phyloP scores from a whole-genome alignment of 306 rosid species.

The Trifolium repens region DNA sequence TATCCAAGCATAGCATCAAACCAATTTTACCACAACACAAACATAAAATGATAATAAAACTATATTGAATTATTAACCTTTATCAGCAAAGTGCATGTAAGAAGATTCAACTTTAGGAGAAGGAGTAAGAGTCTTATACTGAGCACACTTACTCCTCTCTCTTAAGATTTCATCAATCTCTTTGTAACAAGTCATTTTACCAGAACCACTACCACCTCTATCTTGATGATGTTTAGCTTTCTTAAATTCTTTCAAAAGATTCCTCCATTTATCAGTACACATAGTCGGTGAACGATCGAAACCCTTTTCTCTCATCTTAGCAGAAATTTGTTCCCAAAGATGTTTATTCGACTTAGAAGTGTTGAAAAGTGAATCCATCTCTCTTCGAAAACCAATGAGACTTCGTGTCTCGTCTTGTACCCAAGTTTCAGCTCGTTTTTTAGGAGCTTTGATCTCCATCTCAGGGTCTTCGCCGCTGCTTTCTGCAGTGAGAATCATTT shows the following conservation, averaged over 20 bases:
- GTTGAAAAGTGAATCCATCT: slow-evolving; percentile 78
- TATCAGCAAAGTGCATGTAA: slow-evolving; percentile 79
- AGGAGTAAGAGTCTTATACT: slow-evolving; percentile 65
- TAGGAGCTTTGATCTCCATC: slow-evolving; percentile 81
- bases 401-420: slow-evolving; percentile 92
- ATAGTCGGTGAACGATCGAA: slow-evolving; percentile 92
- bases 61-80: slow-evolving; percentile 43
- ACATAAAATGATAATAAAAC: background rate
- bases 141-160: slow-evolving; percentile 67
- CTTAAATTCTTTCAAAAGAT: slow-evolving; percentile 90
- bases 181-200: slow-evolving; percentile 86
- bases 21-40: background rate
- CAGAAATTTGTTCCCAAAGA: slow-evolving; percentile 90
- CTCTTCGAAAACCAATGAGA: slow-evolving; percentile 72
- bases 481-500: slow-evolving; percentile 67
- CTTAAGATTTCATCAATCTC: slow-evolving; percentile 90
- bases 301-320: slow-evolving; percentile 88
- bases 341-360: slow-evolving; percentile 93
- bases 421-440: slow-evolving; percentile 98
- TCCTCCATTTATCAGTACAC: slow-evolving; percentile 99
- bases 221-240: slow-evolving; percentile 76
- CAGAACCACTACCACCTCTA: slow-evolving; percentile 78
- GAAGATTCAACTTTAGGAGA: slow-evolving; percentile 77
- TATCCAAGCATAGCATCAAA: background rate
- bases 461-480: slow-evolving; percentile 85